Percentiles rank a stretch among this genome's conserved stretches.
Conservation (phyloP, 768 basidiomycete genomes). For the Coprinopsis cinerea region DNA sequence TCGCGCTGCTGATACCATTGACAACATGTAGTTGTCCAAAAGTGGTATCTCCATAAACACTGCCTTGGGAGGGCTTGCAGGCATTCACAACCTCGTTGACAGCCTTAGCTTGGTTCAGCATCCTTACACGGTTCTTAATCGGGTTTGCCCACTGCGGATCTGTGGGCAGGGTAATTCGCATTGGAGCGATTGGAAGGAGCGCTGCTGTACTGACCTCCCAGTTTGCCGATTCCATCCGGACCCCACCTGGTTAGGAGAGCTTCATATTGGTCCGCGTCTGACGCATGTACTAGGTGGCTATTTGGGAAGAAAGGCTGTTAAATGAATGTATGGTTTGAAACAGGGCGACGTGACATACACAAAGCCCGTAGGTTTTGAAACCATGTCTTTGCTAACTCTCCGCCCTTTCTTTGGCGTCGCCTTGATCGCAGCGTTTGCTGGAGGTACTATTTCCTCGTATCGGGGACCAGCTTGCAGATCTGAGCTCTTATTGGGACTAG, state of each 20-base stretch:
- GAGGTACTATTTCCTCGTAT: slow-evolving; percentile 52
- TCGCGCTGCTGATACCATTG: slow-evolving; percentile 67
- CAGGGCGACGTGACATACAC: slow-evolving; percentile 49
- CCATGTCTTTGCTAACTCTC: slow-evolving; percentile 83
- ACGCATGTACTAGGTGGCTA: slow-evolving; percentile 88
- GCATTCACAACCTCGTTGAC: slow-evolving; percentile 75
- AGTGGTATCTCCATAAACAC: slow-evolving; percentile 34
- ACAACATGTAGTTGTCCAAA: slow-evolving; percentile 66
- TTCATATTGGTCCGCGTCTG: slow-evolving; percentile 84
- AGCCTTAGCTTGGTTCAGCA: slow-evolving; percentile 61
- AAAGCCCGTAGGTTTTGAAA: slow-evolving; percentile 77
- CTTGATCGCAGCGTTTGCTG: slow-evolving; percentile 24
- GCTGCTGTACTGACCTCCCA: slow-evolving; percentile 62
- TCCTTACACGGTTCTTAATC: slow-evolving; percentile 73
- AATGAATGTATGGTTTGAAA: slow-evolving; percentile 20
- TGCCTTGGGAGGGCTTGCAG: slow-evolving; percentile 50
- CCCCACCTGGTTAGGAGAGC: slow-evolving; percentile 85
- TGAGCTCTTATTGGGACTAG: slow-evolving; percentile 30
- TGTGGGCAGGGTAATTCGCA: slow-evolving; percentile 24
- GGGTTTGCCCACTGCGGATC: slow-evolving; percentile 87
- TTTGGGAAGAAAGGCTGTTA: slow-evolving; percentile 10
- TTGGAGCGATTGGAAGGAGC: slow-evolving; percentile 14
- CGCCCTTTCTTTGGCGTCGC: slow-evolving; percentile 47
- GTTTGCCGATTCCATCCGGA: slow-evolving; percentile 81
- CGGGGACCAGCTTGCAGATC: slow-evolving; percentile 60